phyloP scores from a whole-genome alignment of 768 basidiomycete genomes.

The Peribolospora kevripleyi region DNA sequence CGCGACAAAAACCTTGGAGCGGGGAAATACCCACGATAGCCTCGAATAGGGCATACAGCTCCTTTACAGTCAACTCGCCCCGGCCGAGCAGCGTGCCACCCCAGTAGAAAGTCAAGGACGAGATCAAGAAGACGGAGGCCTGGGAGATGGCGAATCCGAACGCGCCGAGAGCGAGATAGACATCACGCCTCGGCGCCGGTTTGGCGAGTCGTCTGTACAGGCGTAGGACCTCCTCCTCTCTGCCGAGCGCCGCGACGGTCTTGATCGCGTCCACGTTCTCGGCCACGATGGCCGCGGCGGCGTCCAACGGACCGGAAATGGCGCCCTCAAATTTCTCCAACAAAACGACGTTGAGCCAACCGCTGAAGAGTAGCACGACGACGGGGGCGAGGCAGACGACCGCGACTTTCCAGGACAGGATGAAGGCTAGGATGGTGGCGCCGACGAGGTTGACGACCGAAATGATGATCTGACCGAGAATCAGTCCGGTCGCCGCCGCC shows the following conservation, averaged over 20 bases:
- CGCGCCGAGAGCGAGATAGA: too few species aligned
- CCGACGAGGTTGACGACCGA: slow-evolving; percentile 4
- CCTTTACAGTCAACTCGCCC: slow-evolving; percentile 9
- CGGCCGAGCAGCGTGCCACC: slow-evolving; percentile 8
- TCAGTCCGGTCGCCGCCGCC: too few species aligned
- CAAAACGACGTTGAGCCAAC: background rate
- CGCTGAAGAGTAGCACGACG: background rate
- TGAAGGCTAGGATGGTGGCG: slow-evolving; percentile 12
- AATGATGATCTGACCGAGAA: too few species aligned
- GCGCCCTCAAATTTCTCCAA: slow-evolving; percentile 10
- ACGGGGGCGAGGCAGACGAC: slow-evolving; percentile 12
- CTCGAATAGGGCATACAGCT: slow-evolving; percentile 13
- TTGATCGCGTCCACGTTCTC: slow-evolving; percentile 13
- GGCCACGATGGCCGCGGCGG: slow-evolving; percentile 3
- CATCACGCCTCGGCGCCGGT: too few species aligned
- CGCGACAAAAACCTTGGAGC: too few species aligned
- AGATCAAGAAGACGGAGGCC: slow-evolving; percentile 11
- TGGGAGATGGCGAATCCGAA: background rate
- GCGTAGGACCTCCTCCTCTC: slow-evolving; percentile 8
- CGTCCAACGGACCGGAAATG: background rate
- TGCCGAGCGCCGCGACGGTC: slow-evolving; percentile 10
- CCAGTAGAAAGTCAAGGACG: slow-evolving; percentile 14
- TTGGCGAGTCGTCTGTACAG: too few species aligned
- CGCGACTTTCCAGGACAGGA: slow-evolving; percentile 13
- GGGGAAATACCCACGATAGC: background rate